phyloP scores from a whole-genome alignment of 2,329 filamentous ascomycete species.

The Epichloe uncinata region DNA sequence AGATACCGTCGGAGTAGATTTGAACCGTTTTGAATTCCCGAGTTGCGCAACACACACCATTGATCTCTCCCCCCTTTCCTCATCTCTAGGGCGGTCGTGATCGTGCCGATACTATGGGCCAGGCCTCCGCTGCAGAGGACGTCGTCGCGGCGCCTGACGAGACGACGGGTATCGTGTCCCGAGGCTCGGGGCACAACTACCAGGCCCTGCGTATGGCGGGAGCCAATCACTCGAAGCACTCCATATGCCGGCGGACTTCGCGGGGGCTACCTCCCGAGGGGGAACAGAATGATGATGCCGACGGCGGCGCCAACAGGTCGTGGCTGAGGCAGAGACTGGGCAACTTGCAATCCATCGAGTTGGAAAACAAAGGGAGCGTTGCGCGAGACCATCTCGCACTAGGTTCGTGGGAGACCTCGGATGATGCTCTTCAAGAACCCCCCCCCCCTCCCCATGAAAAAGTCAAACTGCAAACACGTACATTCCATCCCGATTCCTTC shows the following conservation, averaged over 20 bases:
- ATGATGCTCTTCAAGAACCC: no score
- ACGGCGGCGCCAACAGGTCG: conserved; percentile 11
- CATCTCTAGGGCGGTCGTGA: conserved; percentile 25
- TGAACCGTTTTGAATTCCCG: no score
- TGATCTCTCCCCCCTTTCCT: background rate
- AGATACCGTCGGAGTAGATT: no score
- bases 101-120: conserved; percentile 28
- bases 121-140: conserved; percentile 11
- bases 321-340: conserved; percentile 40
- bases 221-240: conserved; percentile 3
- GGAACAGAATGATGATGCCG: conserved; percentile 4
- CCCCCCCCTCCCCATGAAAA: no score
- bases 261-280: conserved; percentile 9
- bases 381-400: conserved; percentile 71
- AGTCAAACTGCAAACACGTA: no score
- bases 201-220: conserved; percentile 21
- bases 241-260: conserved; percentile 8
- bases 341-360: conserved; percentile 49
- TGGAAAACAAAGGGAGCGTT: conserved; percentile 78
- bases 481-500: no score
- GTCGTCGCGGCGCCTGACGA: conserved; percentile 24
- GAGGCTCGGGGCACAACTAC: conserved; percentile 25
- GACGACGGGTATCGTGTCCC: conserved; percentile 26
- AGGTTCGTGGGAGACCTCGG: conserved; percentile 32
- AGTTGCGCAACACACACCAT: no score